These are phyloP conservation scores for Talaromyces liani DNA, from an alignment of 495 filamentous ascomycete species.

Conservation along the genomic window DNA sequence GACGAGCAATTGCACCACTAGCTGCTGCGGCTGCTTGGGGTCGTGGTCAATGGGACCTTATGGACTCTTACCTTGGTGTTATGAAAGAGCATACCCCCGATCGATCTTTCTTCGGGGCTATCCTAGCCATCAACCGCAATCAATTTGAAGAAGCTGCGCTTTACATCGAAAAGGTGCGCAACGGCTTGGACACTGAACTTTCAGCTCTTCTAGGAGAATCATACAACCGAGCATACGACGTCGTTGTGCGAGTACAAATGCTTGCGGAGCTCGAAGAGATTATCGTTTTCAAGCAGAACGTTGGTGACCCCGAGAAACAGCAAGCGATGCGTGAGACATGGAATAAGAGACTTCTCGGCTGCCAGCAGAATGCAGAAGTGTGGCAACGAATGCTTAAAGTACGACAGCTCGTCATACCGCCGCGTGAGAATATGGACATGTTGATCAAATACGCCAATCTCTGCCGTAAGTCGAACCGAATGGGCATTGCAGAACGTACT, in stretches of 20 bases:
- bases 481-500: constrained; percentile 95
- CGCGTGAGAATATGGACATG: constrained; percentile 93
- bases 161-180: constrained; percentile 85
- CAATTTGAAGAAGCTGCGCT: constrained; percentile 79
- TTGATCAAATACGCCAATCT: constrained; percentile 98
- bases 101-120: constrained; percentile 93
- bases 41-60: constrained; percentile 88
- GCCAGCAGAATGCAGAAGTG: constrained; percentile 94
- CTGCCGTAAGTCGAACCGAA: constrained; percentile 89
- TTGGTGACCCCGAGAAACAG: constrained; percentile 70
- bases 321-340: constrained; percentile 87
- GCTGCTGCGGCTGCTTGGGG: constrained; percentile 98
- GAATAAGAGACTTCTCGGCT: constrained; percentile 90
- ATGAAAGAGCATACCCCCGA: constrained; percentile 93
- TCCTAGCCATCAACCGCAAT: constrained; percentile 87
- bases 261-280: constrained; percentile 97
- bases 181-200: constrained; percentile 89
- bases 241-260: constrained; percentile 97
- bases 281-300: constrained; percentile 89
- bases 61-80: constrained; percentile 91
- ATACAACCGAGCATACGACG: constrained; percentile 92
- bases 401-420: constrained; percentile 80
- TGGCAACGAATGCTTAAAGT: constrained; percentile 98
- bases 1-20: constrained; percentile 80
- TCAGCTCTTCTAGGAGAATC: constrained; percentile 92